Conservation (phyloP, 2,329 filamentous ascomycete species). For the Epichloe uncinata region DNA sequence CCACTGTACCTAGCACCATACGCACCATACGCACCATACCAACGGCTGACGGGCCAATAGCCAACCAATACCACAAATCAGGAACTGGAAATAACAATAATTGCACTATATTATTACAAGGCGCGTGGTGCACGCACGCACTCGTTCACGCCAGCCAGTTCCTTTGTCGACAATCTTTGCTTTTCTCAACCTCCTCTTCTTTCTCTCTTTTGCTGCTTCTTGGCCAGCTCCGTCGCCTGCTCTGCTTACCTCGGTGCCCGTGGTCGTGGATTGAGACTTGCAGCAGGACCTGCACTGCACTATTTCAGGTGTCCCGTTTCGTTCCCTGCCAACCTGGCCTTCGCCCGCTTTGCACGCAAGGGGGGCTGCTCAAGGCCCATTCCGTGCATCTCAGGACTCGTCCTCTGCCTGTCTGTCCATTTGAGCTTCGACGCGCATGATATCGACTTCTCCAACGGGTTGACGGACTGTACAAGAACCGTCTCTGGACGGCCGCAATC, state of each 20-base stretch:
- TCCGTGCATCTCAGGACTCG: not conserved
- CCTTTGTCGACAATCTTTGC: not conserved
- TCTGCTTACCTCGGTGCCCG: not conserved
- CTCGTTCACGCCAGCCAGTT: not conserved
- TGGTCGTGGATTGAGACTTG: not conserved
- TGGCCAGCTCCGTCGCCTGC: not conserved
- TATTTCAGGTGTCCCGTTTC: not conserved
- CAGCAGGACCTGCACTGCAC: conserved; percentile 1
- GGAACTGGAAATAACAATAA: too few relatives aligned
- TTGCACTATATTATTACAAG: too few relatives aligned
- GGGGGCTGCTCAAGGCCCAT: not conserved
- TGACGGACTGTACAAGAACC: not conserved
- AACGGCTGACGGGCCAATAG: not conserved
- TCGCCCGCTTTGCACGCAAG: conserved; percentile 1
- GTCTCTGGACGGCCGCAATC: conserved; percentile 1
- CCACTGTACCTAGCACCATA: too few relatives aligned
- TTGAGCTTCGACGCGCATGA: not conserved
- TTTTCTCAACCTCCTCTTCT: not conserved
- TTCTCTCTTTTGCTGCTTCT: not conserved
- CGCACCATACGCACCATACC: not conserved
- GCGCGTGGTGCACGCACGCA: not conserved
- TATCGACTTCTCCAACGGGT: not conserved
- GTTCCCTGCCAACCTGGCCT: not conserved
- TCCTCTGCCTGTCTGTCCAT: not conserved
- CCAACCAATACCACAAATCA: not conserved